phyloP scores from a whole-genome alignment of 2,329 filamentous ascomycete genomes.

The Phyllosticta paracitricarpa region DNA sequence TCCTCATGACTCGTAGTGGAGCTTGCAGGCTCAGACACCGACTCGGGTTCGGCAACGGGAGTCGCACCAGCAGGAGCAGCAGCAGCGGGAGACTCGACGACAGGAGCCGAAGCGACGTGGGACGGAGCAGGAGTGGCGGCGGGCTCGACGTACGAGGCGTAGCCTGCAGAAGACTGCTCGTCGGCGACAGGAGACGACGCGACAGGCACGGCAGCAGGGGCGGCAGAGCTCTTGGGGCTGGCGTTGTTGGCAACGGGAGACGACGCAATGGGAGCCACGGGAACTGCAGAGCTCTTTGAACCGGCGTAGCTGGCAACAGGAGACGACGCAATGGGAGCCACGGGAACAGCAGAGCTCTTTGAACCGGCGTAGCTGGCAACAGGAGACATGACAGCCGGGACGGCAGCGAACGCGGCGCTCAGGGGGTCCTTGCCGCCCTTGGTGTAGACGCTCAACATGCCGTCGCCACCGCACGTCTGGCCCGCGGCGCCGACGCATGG shows the following conservation, averaged over 20 bases:
- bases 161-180: background rate
- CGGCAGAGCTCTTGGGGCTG: background rate
- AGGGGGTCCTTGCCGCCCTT: constrained; percentile 1
- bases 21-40: background rate
- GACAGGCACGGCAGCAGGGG: background rate
- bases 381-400: background rate
- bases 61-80: background rate
- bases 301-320: background rate
- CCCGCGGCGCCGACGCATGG: constrained; percentile 3
- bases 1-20: background rate
- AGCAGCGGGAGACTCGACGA: no score
- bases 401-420: background rate
- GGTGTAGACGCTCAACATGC: constrained; percentile 1
- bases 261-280: background rate
- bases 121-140: background rate
- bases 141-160: background rate
- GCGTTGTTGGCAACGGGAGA: background rate
- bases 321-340: background rate
- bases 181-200: background rate
- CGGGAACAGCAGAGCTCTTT: background rate
- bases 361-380: background rate
- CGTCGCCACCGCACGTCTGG: constrained; percentile 4
- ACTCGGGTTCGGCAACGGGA: background rate
- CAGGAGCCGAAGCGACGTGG: no score
- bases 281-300: background rate